Evolutionary conservation across 1,284 basidiomycete genomes (phyloP), one percentile per base, ranked within the genome.

Genomic region (Microbotryum saponariae): DNA sequence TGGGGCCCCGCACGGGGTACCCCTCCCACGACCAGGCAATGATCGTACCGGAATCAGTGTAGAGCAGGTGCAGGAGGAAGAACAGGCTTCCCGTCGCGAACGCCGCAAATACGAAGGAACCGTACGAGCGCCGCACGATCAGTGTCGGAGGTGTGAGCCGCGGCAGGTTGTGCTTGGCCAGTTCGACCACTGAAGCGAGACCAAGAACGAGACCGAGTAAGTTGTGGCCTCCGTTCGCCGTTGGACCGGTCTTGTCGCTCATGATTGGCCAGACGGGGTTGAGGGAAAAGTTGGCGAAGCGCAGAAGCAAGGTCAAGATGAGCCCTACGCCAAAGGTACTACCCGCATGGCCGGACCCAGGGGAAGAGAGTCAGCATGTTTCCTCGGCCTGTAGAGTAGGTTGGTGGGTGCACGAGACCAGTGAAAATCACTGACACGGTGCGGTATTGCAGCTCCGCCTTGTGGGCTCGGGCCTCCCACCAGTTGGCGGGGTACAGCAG

Each of bases 21-120:
- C 92, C 92, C 0, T 87, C 87, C 90, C 91, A 96, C 1, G 87
- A 85, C 88, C 89, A 94, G 2, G 89, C 85, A 64, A 94, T 83
- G 59, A 93, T 81, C 0, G 90, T 92, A 63, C 86, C 87, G 1
- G 85, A 78, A 69, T 97, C 91, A 7, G 85, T 83, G 49, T 90
- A 78, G 60, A 91, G 81, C 44, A 84, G 86, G 72, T 94, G 89
- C 0, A 93, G 71, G 16, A 83, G 81, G 77, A 89, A 91, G 20
- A 92, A 76, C 37, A 90, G 77, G 45, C 82, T 80, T 3, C 89
- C 90, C 6, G 92, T 77, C 0, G 37, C 37, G 16, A 42, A 42
- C 37, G 37, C 12, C 37, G 37, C 37, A 42, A 42, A 42, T 4
- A 42, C 37, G 16, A 12, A 18, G 37, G 37, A 42, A 10, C 16